Conservation (phyloP, 2,329 filamentous ascomycete genomes). For the Alternaria solani region DNA sequence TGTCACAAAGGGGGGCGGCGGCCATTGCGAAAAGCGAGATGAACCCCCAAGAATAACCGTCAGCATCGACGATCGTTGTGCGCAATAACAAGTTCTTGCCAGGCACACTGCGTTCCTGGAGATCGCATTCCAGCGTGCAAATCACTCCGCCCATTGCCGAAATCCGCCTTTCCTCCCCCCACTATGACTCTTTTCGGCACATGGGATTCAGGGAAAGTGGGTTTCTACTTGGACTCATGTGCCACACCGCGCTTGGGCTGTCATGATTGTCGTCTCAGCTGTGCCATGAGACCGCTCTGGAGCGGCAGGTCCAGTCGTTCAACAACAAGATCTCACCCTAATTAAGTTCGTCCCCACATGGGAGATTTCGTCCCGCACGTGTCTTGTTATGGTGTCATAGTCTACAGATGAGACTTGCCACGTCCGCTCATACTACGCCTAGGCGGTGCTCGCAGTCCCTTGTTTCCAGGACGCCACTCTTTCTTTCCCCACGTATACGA, state of each 20-base stretch:
- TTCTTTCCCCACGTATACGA: background rate
- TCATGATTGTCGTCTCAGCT: background rate
- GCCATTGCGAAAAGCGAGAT: conserved; percentile 2
- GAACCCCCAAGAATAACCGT: background rate
- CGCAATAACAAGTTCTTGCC: conserved; percentile 11
- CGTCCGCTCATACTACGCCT: background rate
- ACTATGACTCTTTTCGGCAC: conserved; percentile 4
- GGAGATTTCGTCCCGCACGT: background rate
- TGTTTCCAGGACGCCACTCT: background rate
- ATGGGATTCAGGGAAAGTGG: conserved; percentile 1
- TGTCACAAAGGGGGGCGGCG: conserved; percentile 5
- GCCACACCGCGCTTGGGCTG: background rate
- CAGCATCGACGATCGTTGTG: conserved; percentile 14
- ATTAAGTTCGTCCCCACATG: background rate
- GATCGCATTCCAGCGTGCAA: conserved; percentile 12
- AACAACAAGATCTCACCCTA: conserved; percentile 2
- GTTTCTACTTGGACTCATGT: background rate
- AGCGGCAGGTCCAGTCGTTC: conserved; percentile 1
- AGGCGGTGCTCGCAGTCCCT: background rate
- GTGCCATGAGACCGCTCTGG: conserved; percentile 2
- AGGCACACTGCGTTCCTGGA: conserved; percentile 10
- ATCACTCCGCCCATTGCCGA: conserved; percentile 10
- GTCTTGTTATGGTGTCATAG: background rate
- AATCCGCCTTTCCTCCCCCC: conserved; percentile 3
- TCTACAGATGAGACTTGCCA: background rate